phyloP scores from a whole-genome alignment of 164 flowering plant species.

The Santalum album region DNA sequence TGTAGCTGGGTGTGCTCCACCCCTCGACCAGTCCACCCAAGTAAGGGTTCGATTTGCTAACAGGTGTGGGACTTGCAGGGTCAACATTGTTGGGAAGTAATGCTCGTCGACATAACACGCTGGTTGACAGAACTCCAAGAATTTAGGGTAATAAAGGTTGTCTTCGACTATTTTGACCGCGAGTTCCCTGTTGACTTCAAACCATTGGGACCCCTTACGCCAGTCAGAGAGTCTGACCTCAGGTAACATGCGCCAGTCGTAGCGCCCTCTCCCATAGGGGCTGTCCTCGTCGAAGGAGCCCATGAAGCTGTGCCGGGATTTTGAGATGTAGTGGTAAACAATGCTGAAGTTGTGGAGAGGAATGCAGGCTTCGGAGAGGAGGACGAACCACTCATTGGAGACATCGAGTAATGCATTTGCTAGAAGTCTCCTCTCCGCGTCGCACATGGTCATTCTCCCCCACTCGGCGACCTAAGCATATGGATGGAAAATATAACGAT shows the following conservation, averaged over 20 bases:
- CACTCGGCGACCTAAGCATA: conserved; percentile 59
- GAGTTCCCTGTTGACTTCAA: conserved; percentile 59
- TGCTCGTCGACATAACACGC: conserved; percentile 90
- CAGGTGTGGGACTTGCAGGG: conserved; percentile 38
- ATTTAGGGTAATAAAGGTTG: conserved; percentile 51
- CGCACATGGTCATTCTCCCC: conserved; percentile 94
- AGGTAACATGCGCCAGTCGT: conserved; percentile 52
- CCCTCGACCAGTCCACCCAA: conserved; percentile 94
- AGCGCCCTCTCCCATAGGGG: conserved; percentile 83
- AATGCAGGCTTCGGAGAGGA: conserved; percentile 83
- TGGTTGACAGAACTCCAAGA: conserved; percentile 65
- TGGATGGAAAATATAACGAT: too few species aligned
- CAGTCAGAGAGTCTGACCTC: conserved; percentile 57
- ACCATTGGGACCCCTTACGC: conserved; percentile 98
- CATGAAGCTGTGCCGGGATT: conserved; percentile 62
- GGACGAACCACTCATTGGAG: conserved; percentile 75
- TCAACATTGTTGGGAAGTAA: conserved; percentile 85
- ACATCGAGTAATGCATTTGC: conserved; percentile 88
- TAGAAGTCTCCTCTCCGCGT: conserved; percentile 87
- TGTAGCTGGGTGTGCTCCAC: conserved; percentile 88
- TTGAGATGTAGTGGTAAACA: conserved; percentile 47
- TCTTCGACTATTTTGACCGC: conserved; percentile 58
- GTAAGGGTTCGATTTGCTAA: conserved; percentile 73
- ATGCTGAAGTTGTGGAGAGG: conserved; percentile 68
- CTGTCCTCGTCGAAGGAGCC: conserved; percentile 72